These are phyloP conservation scores for Marasmius oreades DNA, from an alignment of 1,284 basidiomycete species.

Conservation along the genomic window DNA sequence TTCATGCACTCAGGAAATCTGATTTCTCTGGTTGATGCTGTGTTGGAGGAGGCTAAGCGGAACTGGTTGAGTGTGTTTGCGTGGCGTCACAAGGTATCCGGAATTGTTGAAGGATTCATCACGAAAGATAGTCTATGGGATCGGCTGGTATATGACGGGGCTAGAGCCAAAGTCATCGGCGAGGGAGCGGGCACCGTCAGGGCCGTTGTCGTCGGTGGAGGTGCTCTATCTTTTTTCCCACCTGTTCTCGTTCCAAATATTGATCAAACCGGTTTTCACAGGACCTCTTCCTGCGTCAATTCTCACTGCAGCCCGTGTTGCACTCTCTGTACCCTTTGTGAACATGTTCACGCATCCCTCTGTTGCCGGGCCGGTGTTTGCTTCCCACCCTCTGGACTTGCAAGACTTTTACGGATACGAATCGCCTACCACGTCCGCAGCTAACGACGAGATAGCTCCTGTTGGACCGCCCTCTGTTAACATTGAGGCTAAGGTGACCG, in stretches of 20 bases:
- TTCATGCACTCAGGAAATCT: slow-evolving; percentile 63
- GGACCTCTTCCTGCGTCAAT: slow-evolving; percentile 31
- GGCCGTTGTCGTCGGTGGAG: slow-evolving; percentile 60
- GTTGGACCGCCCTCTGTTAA: slow-evolving; percentile 73
- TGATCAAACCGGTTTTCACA: slow-evolving; percentile 18
- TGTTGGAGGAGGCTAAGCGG: slow-evolving; percentile 51
- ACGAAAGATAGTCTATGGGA: slow-evolving; percentile 79
- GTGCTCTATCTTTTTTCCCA: slow-evolving; percentile 31
- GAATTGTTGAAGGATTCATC: slow-evolving; percentile 62
- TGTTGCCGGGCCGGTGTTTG: slow-evolving; percentile 65
- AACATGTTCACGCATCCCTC: slow-evolving; percentile 57
- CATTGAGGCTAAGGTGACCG: slow-evolving; percentile 66
- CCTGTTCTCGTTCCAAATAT: slow-evolving; percentile 7
- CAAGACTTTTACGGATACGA: slow-evolving; percentile 53
- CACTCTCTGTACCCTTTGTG: slow-evolving; percentile 69
- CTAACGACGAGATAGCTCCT: slow-evolving; percentile 38
- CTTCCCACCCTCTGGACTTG: slow-evolving; percentile 71
- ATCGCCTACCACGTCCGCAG: slow-evolving; percentile 17
- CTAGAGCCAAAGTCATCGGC: slow-evolving; percentile 57
- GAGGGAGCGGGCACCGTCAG: slow-evolving; percentile 56
- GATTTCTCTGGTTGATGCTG: slow-evolving; percentile 42
- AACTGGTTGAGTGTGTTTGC: slow-evolving; percentile 53
- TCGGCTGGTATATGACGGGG: slow-evolving; percentile 63
- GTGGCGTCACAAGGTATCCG: slow-evolving; percentile 70
- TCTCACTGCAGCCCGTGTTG: slow-evolving; percentile 60